Evolutionary conservation across 2,329 filamentous ascomycete genomes (phyloP), one percentile per base, ranked within the genome.

Genomic region (Diplocarpon mali): DNA sequence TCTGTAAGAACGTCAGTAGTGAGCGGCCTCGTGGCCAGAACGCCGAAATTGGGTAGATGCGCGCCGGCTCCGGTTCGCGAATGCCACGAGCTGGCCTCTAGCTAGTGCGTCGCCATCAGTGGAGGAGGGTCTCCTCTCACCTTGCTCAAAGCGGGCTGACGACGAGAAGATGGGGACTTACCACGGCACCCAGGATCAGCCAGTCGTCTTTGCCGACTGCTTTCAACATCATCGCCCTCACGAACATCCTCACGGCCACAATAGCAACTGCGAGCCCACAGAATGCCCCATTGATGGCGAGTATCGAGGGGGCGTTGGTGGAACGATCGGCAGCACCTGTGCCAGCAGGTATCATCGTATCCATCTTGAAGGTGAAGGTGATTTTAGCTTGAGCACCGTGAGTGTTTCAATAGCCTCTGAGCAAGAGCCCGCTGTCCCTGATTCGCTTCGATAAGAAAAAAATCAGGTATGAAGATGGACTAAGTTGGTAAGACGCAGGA

Each of bases 181-280:
- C 61, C 59, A 64, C 61, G 3, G 69, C 64, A 3, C 58, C 46
- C 1, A 67, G 40, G 53, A 73, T 72, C 2, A 67, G 49, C 46
- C 62, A 68, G 53, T 75, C 70, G 56, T 75, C 71, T 2, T 55
- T 35, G 1, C 69, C 69, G 39, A 70, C 60, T 13, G 64, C 65
- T 34, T 66, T 67, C 30, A 73, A 55, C 59, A 73, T 66, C 7
- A 57, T 48, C 7, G 60, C 42, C 20, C 70, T 62, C 14, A 71
- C 69, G 52, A 68, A 70, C 27, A 64, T 57, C 35, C 68, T 62
- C 10, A 65, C 52, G 5, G 63, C 4, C 5, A 69, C 64, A 1
- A 64, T 52, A 2, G 66, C 6, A 2, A 61, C 47, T 5, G 66
- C 60, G 9, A 63, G 32, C 2, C 57, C 60, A 30, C 62, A 64